phyloP scores from a whole-genome alignment of 139 green algal species.

The Spirogloea muscicola region DNA sequence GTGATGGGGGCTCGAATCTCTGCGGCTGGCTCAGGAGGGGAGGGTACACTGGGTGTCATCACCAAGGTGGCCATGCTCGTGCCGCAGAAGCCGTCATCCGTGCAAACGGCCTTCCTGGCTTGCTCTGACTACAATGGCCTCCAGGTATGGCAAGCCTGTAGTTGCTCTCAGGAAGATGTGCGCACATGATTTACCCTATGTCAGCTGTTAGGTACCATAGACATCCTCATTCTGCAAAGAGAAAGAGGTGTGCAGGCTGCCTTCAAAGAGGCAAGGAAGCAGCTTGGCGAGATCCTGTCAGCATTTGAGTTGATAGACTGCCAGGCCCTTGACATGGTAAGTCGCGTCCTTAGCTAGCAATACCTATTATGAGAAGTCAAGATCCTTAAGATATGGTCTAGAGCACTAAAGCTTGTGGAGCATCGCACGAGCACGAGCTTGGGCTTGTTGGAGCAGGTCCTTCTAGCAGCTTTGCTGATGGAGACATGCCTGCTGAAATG shows the following conservation, averaged over 20 bases:
- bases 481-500: too few species aligned
- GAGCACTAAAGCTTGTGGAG: too few species aligned
- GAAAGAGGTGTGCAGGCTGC: conserved; percentile 59
- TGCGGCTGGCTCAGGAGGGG: conserved; percentile 52
- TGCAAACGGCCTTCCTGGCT: conserved; percentile 72
- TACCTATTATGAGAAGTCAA: too few species aligned
- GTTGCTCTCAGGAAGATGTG: too few species aligned
- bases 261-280: conserved; percentile 57
- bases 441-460: too few species aligned
- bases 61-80: conserved; percentile 68
- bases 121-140: conserved; percentile 56
- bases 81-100: conserved; percentile 58
- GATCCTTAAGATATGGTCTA: too few species aligned
- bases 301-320: conserved; percentile 92
- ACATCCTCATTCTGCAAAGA: too few species aligned
- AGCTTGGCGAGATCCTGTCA: conserved; percentile 78
- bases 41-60: conserved; percentile 84
- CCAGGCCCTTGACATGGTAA: conserved; percentile 51
- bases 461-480: too few species aligned
- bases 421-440: too few species aligned
- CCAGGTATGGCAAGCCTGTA: too few species aligned
- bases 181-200: too few species aligned
- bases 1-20: neutral
- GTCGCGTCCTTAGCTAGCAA: neutral
- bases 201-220: too few species aligned